phyloP scores from a whole-genome alignment of 2,329 filamentous ascomycete species.

The Ophidiomyces ophidiicola region DNA sequence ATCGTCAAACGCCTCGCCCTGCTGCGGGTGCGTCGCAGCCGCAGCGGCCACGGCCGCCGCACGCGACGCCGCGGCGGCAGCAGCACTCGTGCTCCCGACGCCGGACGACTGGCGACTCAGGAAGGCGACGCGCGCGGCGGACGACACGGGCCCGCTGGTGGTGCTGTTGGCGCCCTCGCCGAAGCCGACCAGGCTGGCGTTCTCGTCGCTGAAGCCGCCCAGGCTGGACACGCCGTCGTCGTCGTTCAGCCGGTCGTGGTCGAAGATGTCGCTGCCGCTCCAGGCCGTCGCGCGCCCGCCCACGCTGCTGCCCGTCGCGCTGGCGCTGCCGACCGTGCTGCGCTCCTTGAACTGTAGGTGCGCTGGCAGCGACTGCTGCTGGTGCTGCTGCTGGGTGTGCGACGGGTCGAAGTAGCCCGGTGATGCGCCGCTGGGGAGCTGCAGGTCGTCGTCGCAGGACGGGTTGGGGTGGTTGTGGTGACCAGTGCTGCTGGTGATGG shows the following conservation, averaged over 20 bases:
- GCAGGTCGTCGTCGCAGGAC: too few relatives aligned
- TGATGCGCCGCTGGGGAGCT: slow-evolving; percentile 12
- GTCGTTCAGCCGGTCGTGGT: slow-evolving; percentile 60
- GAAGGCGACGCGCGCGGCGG: slow-evolving; percentile 33
- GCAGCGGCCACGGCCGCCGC: slow-evolving; percentile 17
- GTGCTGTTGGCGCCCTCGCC: slow-evolving; percentile 83
- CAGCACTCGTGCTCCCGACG: slow-evolving; percentile 25
- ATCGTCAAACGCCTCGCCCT: slow-evolving; percentile 22
- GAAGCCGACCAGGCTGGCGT: slow-evolving; percentile 76
- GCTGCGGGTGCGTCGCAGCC: slow-evolving; percentile 28
- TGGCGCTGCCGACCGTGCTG: slow-evolving; percentile 83
- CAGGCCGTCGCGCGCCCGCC: slow-evolving; percentile 54
- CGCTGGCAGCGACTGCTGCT: slow-evolving; percentile 36
- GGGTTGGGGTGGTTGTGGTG: slow-evolving; percentile 12
- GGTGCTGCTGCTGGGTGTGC: too few relatives aligned
- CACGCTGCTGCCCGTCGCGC: slow-evolving; percentile 63
- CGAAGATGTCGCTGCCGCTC: slow-evolving; percentile 48
- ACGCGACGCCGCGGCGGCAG: slow-evolving; percentile 21
- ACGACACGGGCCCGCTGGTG: slow-evolving; percentile 63
- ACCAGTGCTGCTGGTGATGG: background rate
- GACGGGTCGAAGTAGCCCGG: slow-evolving; percentile 9
- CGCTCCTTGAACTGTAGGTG: slow-evolving; percentile 57
- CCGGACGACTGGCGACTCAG: slow-evolving; percentile 25
- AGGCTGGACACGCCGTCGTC: slow-evolving; percentile 51
- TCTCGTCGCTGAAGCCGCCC: slow-evolving; percentile 76